Base-by-base conservation (phyloP, 306 rosid genomes). In the Luffa acutangula region DNA sequence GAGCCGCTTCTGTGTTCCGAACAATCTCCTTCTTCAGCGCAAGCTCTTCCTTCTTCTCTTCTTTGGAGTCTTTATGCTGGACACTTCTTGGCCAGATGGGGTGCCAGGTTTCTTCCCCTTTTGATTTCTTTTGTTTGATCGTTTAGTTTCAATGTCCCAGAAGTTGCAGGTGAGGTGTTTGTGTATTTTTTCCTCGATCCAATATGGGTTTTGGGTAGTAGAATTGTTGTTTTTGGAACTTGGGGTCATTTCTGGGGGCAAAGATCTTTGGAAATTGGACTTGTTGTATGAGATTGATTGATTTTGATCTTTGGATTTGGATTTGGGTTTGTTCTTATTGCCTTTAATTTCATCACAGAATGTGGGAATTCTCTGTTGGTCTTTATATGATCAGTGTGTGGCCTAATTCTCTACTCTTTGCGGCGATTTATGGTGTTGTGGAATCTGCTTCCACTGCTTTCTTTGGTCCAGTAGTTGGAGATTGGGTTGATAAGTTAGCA, bases 291-390 rank as follows among this genome's bases (percentile, higher is more conserved):
- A 12, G 43, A 64, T 64, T 64, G 71, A 64, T 64, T 34, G 14
- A 7, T 14, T 42, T 3, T 1, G 14, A 36, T 72, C 57, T 21
- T 43, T 31, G 25, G 66, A 41, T n/a, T 60, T 74, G 42, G 49
- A 58, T n/a, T 52, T 54, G 36, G n/a, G 79, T 18, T 13, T 37
- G 51, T 62, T 76, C 49, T 31, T 39, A 7, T 36, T 45, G 67
- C 34, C 3, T 72, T 2, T 82, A 14, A 60, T 33, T 51, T 13
- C 13, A 48, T 46, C 79, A 78, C 87, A 94, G 98, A 83, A 92
- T 91, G 98, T 94, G 98, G 98, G 98, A 94, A 87, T 94, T 92
- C 79, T 94, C 98, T 36, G 97, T 94, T 80, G 97, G 96, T 71
- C 85, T 94, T 36, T 94, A 92, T 75, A 94, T 92, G 98, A 92